Conservation (phyloP, 805 yeast genomes). For the Saccharomycopsis schoenii region DNA sequence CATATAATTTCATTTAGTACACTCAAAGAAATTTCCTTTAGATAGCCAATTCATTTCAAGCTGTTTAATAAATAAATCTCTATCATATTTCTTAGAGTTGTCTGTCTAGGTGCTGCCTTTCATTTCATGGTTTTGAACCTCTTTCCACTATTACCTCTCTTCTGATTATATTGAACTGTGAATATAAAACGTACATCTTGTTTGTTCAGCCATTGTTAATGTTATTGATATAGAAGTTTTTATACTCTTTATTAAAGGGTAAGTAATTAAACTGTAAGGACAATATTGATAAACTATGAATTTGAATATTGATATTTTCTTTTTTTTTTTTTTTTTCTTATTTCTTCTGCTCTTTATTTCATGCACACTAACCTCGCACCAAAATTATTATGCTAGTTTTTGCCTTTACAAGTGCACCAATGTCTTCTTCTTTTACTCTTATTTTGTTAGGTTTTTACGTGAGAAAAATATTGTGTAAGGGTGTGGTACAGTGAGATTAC, state of each 20-base stretch:
- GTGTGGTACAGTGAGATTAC: neutral
- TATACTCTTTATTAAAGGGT: neutral
- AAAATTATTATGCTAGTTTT: too few species aligned
- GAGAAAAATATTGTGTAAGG: neutral
- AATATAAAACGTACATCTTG: conserved; percentile 72
- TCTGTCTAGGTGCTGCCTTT: too few species aligned
- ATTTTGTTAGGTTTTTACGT: neutral
- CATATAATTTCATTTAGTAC: too few species aligned
- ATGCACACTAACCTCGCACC: too few species aligned
- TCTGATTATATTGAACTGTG: neutral
- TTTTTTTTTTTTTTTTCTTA: conserved; percentile 4
- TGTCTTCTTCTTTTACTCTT: too few species aligned
- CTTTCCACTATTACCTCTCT: neutral
- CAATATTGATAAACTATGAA: conserved; percentile 12
- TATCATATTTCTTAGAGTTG: too few species aligned
- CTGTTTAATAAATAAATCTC: too few species aligned
- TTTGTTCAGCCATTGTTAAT: conserved; percentile 83
- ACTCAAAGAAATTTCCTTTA: too few species aligned
- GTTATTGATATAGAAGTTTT: conserved; percentile 3
- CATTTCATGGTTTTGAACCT: neutral
- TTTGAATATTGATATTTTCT: neutral
- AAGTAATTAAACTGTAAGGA: neutral
- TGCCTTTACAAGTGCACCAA: neutral
- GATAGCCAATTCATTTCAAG: too few species aligned
- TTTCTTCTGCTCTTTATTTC: neutral